Conservation (phyloP, 163 green algal genomes). For the Chloromonas sp. region DNA sequence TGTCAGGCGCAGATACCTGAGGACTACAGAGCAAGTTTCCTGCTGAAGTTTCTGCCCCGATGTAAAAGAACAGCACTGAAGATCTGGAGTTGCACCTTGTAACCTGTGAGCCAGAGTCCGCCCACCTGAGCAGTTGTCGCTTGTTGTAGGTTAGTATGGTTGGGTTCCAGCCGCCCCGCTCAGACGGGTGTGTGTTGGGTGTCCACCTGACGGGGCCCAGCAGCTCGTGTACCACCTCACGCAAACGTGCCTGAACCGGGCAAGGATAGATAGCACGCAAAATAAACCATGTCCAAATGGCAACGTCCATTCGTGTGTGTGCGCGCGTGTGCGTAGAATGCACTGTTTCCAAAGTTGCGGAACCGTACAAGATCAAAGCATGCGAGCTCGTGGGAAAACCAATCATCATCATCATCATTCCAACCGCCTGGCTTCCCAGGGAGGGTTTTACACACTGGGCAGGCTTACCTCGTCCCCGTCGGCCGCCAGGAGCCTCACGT, state of each 20-base stretch:
- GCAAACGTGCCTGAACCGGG: neutral
- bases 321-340: neutral
- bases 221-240: neutral
- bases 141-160: neutral
- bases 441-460: neutral
- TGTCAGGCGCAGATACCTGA: too few relatives aligned
- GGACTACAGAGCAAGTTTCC: too few relatives aligned
- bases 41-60: too few relatives aligned
- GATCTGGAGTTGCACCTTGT: too few relatives aligned
- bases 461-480: slow-evolving; percentile 33
- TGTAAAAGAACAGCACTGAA: too few relatives aligned
- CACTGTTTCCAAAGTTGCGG: neutral
- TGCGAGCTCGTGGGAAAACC: neutral
- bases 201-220: neutral
- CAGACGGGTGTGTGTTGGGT: neutral
- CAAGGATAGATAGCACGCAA: neutral
- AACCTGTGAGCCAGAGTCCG: too few relatives aligned
- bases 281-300: too few relatives aligned
- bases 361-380: neutral
- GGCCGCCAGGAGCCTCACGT: slow-evolving; percentile 51
- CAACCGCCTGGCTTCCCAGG: neutral
- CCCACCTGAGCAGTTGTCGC: neutral
- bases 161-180: neutral
- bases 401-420: neutral
- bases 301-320: too few relatives aligned